Conservation (phyloP, 106 monocot species). For the Iris macrosiphon region DNA sequence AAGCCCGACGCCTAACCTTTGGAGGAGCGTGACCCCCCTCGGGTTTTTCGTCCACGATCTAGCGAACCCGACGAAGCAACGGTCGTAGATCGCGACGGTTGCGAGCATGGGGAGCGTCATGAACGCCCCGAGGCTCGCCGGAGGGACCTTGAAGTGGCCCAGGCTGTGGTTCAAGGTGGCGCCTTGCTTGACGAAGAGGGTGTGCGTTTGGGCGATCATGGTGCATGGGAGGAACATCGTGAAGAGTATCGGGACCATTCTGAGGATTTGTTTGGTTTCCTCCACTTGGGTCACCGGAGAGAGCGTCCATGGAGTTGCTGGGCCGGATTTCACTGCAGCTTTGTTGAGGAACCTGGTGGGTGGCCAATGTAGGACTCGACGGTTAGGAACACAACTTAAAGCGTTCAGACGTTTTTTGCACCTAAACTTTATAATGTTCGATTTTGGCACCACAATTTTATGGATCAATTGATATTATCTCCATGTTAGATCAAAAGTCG, state of each 20-base stretch:
- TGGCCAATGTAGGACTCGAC: too few relatives aligned
- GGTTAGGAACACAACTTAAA: too few relatives aligned
- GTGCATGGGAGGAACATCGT: slow-evolving; percentile 18
- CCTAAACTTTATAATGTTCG: too few relatives aligned
- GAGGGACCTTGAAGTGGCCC: slow-evolving; percentile 14
- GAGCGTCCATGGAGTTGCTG: slow-evolving; percentile 18
- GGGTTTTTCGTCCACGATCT: slow-evolving; percentile 11
- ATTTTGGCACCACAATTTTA: too few relatives aligned
- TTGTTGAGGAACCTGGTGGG: slow-evolving; percentile 31
- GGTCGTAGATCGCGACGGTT: slow-evolving; percentile 7
- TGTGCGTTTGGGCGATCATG: slow-evolving; percentile 17
- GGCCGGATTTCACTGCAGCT: slow-evolving; percentile 21
- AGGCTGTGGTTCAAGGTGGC: slow-evolving; percentile 13
- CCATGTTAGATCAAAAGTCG: too few relatives aligned
- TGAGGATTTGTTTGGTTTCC: slow-evolving; percentile 34
- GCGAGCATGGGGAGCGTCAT: slow-evolving; percentile 13
- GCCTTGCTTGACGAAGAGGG: slow-evolving; percentile 25
- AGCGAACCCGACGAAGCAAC: slow-evolving; percentile 11
- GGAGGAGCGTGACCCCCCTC: slow-evolving; percentile 19
- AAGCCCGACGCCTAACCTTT: slow-evolving; percentile 15
- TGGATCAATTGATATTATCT: too few relatives aligned
- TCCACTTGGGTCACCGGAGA: slow-evolving; percentile 33
- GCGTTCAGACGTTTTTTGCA: too few relatives aligned
- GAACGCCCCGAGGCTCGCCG: slow-evolving; percentile 13
- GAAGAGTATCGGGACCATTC: slow-evolving; percentile 11